Evolutionary conservation across 148 eudicot species (phyloP), one percentile per base, ranked within the genome.

Genomic region (Dianthus caryophyllus): DNA sequence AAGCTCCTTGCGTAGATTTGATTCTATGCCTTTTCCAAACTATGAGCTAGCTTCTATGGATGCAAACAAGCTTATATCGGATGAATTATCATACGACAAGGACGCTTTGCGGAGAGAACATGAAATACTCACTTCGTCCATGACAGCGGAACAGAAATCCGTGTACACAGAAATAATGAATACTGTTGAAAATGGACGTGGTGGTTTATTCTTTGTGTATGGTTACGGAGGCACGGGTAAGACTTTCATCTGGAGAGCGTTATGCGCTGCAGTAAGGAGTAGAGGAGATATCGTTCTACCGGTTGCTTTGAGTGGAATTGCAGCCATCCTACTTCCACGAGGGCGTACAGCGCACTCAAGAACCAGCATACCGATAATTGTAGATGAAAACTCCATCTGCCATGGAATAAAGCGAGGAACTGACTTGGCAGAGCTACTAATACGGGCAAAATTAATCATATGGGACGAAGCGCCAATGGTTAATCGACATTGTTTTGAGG

Each of bases 161-260:
- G 16, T 71, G 0, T 67, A 66, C 6, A 50, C 49, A 2, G 48
- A 29, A 6, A 51, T 71, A 15, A 71, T 71, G 61, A 25, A 36
- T 16, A 49, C n/a, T 4, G 67, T 71, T 2, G 8, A 4, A 2
- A 21, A 12, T 3, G n/a, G 52, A 9, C 10, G 27, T 1, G 75
- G 65, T 0, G 76, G 73, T 17, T 55, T 75, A 2, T 71, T 61
- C 16, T 79, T 71, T 25, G 22, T 74, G 2, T 61, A 79, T 71
- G 81, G 75, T 3, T 66, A 66, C 29, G 73, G 78, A 18, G 69
- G 78, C 0, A 79, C 73, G 1, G 66, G 82, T 15, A 79, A 79
- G 16, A 71, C 66, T 0, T 79, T 70, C 9, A 17, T 79, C 1
- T 67, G 76, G 76, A 74, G 50, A 38, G 54, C 82, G 1, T 14